These are phyloP conservation scores for Talaromyces atroroseus DNA, from an alignment of 2,329 filamentous ascomycete genomes.

Conservation along the genomic window DNA sequence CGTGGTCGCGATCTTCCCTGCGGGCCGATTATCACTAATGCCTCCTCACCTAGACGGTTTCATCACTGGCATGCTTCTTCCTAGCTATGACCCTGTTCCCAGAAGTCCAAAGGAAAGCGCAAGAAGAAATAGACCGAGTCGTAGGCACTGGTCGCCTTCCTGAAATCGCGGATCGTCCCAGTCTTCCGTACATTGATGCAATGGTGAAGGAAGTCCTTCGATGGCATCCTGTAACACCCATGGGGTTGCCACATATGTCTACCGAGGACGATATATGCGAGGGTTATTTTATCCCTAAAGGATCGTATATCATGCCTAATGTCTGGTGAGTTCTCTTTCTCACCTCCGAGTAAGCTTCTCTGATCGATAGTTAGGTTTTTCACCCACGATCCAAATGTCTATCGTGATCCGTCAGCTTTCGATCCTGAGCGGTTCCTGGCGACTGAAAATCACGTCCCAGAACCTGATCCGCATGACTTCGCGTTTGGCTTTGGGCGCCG, in stretches of 20 bases:
- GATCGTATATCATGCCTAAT: slow-evolving; percentile 26
- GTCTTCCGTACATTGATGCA: slow-evolving; percentile 27
- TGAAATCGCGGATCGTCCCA: slow-evolving; percentile 30
- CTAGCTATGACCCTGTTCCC: slow-evolving; percentile 51
- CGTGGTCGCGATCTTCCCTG: not conserved
- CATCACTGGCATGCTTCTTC: slow-evolving; percentile 40
- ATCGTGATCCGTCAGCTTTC: slow-evolving; percentile 35
- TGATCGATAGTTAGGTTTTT: slow-evolving; percentile 28
- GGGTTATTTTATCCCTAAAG: slow-evolving; percentile 24
- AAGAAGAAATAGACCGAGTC: slow-evolving; percentile 35
- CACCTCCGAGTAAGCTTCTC: not conserved
- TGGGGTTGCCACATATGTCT: slow-evolving; percentile 21
- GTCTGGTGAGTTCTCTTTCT: slow-evolving; percentile 22
- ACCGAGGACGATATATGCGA: slow-evolving; percentile 19
- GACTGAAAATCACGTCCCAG: slow-evolving; percentile 23
- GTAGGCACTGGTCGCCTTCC: slow-evolving; percentile 25
- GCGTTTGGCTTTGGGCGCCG: slow-evolving; percentile 39
- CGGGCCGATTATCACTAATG: not conserved
- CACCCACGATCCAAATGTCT: slow-evolving; percentile 34
- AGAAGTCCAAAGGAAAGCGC: slow-evolving; percentile 47
- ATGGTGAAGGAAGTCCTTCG: slow-evolving; percentile 27
- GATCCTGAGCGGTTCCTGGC: slow-evolving; percentile 40
- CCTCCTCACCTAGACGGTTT: slow-evolving; percentile 33
- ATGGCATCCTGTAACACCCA: slow-evolving; percentile 23
- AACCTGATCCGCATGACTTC: slow-evolving; percentile 31